Evolutionary conservation across 495 filamentous ascomycete species (phyloP).

Genomic region (Podospora fimiseda): DNA sequence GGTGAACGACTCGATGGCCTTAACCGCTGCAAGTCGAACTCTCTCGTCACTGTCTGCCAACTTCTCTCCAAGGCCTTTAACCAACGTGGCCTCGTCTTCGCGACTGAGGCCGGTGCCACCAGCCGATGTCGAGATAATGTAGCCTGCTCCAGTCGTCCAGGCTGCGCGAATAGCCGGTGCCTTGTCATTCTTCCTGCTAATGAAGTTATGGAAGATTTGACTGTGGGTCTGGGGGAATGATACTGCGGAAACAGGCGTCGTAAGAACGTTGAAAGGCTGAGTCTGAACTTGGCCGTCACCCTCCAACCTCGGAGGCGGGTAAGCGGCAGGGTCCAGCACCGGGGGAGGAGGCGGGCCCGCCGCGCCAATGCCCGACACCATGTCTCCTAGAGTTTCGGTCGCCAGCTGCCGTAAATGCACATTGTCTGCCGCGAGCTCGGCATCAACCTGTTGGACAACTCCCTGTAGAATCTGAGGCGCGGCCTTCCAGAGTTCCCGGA

Average conservation of each 20-base stretch:
- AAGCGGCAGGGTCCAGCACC: constrained; percentile 68
- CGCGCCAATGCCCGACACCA: constrained; percentile 84
- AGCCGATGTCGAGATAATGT: constrained; percentile 74
- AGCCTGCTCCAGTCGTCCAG: constrained; percentile 79
- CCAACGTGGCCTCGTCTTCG: constrained; percentile 64
- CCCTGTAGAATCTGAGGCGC: constrained; percentile 84
- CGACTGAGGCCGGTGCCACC: constrained; percentile 77
- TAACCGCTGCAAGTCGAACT: constrained; percentile 80
- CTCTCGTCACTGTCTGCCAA: constrained; percentile 84
- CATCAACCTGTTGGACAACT: constrained; percentile 89
- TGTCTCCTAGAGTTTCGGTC: constrained; percentile 89
- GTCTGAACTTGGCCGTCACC: constrained; percentile 43
- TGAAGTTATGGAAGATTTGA: constrained; percentile 71
- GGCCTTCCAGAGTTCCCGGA: constrained; percentile 91
- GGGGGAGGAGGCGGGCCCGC: constrained; percentile 72
- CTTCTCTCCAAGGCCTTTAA: constrained; percentile 69
- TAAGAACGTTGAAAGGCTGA: constrained; percentile 54
- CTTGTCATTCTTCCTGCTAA: constrained; percentile 81
- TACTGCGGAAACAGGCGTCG: constrained; percentile 71
- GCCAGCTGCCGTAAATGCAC: constrained; percentile 77
- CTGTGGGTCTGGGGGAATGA: constrained; percentile 76
- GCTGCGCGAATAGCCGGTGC: constrained; percentile 68
- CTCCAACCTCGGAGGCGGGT: constrained; percentile 65
- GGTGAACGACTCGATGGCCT: constrained; percentile 68
- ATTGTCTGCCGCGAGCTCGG: constrained; percentile 85